phyloP scores from a whole-genome alignment of 768 basidiomycete species.

The Vishniacozyma victoriae region DNA sequence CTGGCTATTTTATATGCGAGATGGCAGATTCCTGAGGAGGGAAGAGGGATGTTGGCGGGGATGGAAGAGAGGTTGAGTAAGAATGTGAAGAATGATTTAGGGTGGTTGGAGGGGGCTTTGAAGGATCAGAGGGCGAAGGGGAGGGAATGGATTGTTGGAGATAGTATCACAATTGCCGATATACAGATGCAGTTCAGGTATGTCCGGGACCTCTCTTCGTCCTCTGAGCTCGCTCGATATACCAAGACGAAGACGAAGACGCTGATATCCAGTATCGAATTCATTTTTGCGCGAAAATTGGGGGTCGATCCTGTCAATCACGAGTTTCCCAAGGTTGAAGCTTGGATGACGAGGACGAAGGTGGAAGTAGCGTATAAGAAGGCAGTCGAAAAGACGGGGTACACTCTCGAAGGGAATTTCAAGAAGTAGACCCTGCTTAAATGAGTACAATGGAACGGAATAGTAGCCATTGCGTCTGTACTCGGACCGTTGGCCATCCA shows the following conservation, averaged over 20 bases:
- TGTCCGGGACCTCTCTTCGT: background rate
- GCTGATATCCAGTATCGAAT: slow-evolving; percentile 6
- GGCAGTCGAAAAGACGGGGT: slow-evolving; percentile 10
- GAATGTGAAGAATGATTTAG: too few relatives aligned
- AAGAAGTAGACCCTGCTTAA: too few relatives aligned
- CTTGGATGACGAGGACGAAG: slow-evolving; percentile 7
- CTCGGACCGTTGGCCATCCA: too few relatives aligned
- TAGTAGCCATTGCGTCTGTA: too few relatives aligned
- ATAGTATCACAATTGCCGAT: slow-evolving; percentile 7
- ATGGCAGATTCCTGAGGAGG: too few relatives aligned
- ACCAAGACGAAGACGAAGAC: background rate
- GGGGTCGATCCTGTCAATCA: slow-evolving; percentile 4
- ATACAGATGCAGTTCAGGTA: slow-evolving; percentile 16
- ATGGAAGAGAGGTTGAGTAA: too few relatives aligned
- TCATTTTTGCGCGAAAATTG: slow-evolving; percentile 8
- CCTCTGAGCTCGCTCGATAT: too few relatives aligned
- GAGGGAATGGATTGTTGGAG: slow-evolving; percentile 12
- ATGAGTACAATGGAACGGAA: too few relatives aligned
- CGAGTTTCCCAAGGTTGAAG: slow-evolving; percentile 6
- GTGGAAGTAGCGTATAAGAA: slow-evolving; percentile 5
- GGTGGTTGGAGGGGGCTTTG: too few relatives aligned
- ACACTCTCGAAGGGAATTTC: too few relatives aligned
- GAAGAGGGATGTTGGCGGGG: too few relatives aligned
- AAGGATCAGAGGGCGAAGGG: too few relatives aligned
- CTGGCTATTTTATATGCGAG: slow-evolving; percentile 8